Base-by-base conservation (phyloP, 306 rosid species). In the Fragaria nilgerrensis region DNA sequence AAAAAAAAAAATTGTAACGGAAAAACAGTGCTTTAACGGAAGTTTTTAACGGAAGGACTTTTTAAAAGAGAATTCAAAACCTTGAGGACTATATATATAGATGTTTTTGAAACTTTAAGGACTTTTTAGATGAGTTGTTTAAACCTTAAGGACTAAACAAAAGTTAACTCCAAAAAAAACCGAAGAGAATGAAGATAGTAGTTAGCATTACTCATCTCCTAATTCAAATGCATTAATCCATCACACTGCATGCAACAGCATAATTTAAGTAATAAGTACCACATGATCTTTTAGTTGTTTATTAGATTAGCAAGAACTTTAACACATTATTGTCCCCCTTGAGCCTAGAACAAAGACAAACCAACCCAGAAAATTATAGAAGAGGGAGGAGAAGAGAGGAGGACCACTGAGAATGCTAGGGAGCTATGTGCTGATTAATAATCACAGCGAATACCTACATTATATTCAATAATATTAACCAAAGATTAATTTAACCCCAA, bases 311-410 rank as follows among this genome's bases (percentile, higher is more conserved):
- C 79, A 80, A 86, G 77, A 87, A 79, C 82, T 74, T 75, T 58
- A 41, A 81, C 81, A 85, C 89, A 86, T 88, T 88, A 84, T 85
- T 86, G 91, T 86, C 85, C 69, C 82, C 84, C 88, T 75, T 84
- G 83, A 85, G 88, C 75, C 80, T 90, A 77, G 85, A 76, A 80
- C 81, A 77, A 77, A 73, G 78, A 39, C 72, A 49, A 53, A 50
- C 7, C 66, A n/a, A 53, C 58, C 64, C 34, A 36, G 41, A 45
- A 59, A 70, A 55, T 75, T 70, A 81, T 63, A 77, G 16, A 74
- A 41, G 47, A 66, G 48, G 25, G 70, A 36, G 47, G 75, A 85
- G 78, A 81, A 75, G 52, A 72, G 34, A 56, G 84, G 48, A 87
- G 92, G 89, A 86, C 91, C 92, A 88, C 86, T 72, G 78, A 76